A percentile compares a stretch with the other conserved stretches of the same genome.
These are phyloP conservation scores for Chlorencoelia australis DNA, from an alignment of 2,329 filamentous ascomycete species.

Conservation along the genomic window DNA sequence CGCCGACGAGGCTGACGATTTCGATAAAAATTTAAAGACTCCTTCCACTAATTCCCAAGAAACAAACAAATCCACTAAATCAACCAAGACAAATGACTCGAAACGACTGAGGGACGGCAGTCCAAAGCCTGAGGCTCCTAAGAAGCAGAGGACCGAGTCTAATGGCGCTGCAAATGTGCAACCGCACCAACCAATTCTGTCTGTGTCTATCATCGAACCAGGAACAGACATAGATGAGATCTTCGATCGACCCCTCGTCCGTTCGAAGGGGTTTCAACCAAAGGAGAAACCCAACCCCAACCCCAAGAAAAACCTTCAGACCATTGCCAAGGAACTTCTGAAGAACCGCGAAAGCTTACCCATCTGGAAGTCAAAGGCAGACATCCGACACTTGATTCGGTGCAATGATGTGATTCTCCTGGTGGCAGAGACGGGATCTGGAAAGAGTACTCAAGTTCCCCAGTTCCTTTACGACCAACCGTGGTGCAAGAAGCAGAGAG, in stretches of 20 bases:
- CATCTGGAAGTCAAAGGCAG: slow-evolving; percentile 22
- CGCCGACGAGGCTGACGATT: slow-evolving; percentile 20
- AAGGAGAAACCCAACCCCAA: no score
- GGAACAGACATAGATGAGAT: no score
- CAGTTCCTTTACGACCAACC: slow-evolving; percentile 74
- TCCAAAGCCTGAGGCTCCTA: slow-evolving; percentile 16
- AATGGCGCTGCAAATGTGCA: neutral
- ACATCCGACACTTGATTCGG: slow-evolving; percentile 22
- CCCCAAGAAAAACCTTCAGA: slow-evolving; percentile 12
- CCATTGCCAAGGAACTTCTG: slow-evolving; percentile 15
- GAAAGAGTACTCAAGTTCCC: slow-evolving; percentile 91
- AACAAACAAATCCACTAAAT: slow-evolving; percentile 13
- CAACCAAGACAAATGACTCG: slow-evolving; percentile 1
- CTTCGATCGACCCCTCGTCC: no score
- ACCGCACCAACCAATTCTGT: no score
- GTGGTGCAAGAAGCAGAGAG: slow-evolving; percentile 61
- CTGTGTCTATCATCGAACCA: no score
- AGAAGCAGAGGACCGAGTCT: slow-evolving; percentile 19
- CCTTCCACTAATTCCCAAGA: slow-evolving; percentile 7
- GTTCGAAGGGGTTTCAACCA: no score
- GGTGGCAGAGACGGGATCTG: slow-evolving; percentile 87
- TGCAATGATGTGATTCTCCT: slow-evolving; percentile 62
- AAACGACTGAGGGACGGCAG: slow-evolving; percentile 18
- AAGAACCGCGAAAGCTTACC: slow-evolving; percentile 22
- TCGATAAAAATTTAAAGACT: neutral